Percentiles rank a stretch among this genome's conserved stretches.
phyloP scores from a whole-genome alignment of 495 filamentous ascomycete species.

The Podospora anserina region DNA sequence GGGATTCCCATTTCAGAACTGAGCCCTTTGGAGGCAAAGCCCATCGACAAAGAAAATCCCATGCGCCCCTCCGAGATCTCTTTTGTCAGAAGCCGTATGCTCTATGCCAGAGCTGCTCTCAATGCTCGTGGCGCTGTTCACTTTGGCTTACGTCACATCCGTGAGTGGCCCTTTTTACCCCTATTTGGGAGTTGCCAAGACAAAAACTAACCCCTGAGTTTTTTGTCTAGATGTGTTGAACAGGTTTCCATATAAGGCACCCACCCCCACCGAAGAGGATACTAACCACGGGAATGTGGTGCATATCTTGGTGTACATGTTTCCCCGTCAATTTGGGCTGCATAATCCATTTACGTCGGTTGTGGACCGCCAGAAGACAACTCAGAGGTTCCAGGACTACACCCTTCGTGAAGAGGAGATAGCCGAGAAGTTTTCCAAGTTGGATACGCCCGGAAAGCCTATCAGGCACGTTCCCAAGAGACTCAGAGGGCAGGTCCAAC shows the following conservation, averaged over 20 bases:
- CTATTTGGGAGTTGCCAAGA: neutral
- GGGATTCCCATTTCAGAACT: conserved; percentile 53
- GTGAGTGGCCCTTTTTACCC: conserved; percentile 51
- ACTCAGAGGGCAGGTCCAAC: conserved; percentile 58
- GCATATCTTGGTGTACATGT: conserved; percentile 87
- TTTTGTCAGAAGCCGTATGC: conserved; percentile 80
- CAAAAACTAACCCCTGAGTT: conserved; percentile 8
- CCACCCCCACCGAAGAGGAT: conserved; percentile 13
- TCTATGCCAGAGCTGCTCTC: conserved; percentile 72
- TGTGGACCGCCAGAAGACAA: conserved; percentile 60
- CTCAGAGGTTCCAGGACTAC: conserved; percentile 74
- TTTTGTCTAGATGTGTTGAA: conserved; percentile 73
- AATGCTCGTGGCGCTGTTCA: conserved; percentile 63
- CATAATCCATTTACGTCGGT: conserved; percentile 84
- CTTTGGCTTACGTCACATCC: conserved; percentile 75
- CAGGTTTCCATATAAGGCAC: conserved; percentile 53
- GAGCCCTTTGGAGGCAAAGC: conserved; percentile 23
- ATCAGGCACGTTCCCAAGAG: conserved; percentile 65
- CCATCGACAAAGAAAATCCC: conserved; percentile 16
- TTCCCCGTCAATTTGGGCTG: conserved; percentile 83
- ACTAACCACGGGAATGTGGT: conserved; percentile 54
- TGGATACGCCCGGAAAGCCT: conserved; percentile 19
- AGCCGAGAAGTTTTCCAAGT: conserved; percentile 32
- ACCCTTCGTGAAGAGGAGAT: conserved; percentile 84
- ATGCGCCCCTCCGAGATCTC: conserved; percentile 57